A percentile compares a stretch with the other conserved stretches of the same genome.
These are phyloP conservation scores for Escovopsis sp. DNA, from an alignment of 2,329 filamentous ascomycete genomes.

Conservation along the genomic window DNA sequence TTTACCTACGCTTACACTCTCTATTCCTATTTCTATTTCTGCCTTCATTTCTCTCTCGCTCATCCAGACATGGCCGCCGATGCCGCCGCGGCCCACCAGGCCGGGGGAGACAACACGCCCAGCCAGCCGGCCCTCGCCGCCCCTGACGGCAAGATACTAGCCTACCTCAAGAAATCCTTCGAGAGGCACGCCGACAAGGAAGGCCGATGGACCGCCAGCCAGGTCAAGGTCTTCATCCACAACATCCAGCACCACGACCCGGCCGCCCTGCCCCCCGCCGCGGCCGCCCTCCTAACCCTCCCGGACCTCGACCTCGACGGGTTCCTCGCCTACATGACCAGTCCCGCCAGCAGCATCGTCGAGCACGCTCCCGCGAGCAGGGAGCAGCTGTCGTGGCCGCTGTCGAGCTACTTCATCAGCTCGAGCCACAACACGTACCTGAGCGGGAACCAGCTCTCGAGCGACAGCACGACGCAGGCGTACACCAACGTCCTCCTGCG, in stretches of 20 bases:
- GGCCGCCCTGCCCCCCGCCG: slow-evolving; percentile 11
- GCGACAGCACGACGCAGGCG: slow-evolving; percentile 72
- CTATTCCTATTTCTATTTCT: neutral
- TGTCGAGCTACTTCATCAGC: slow-evolving; percentile 86
- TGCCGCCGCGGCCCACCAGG: slow-evolving; percentile 22
- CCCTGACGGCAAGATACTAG: slow-evolving; percentile 25
- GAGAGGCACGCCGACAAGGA: slow-evolving; percentile 25
- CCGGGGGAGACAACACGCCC: slow-evolving; percentile 33
- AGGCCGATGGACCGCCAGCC: slow-evolving; percentile 30
- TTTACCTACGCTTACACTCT: neutral
- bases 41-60: neutral
- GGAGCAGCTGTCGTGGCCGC: slow-evolving; percentile 53
- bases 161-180: slow-evolving; percentile 33
- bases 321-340: slow-evolving; percentile 44
- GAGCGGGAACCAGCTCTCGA: slow-evolving; percentile 74
- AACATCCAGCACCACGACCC: slow-evolving; percentile 30
- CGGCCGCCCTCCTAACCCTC: slow-evolving; percentile 13
- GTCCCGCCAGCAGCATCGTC: slow-evolving; percentile 28
- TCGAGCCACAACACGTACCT: slow-evolving; percentile 95
- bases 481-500: slow-evolving; percentile 75
- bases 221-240: slow-evolving; percentile 31
- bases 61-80: neutral
- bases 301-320: slow-evolving; percentile 29
- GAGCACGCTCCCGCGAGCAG: slow-evolving; percentile 19
- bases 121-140: slow-evolving; percentile 25